Base-by-base conservation (phyloP, 768 basidiomycete species). In the Coprinopsis marcescibilis region DNA sequence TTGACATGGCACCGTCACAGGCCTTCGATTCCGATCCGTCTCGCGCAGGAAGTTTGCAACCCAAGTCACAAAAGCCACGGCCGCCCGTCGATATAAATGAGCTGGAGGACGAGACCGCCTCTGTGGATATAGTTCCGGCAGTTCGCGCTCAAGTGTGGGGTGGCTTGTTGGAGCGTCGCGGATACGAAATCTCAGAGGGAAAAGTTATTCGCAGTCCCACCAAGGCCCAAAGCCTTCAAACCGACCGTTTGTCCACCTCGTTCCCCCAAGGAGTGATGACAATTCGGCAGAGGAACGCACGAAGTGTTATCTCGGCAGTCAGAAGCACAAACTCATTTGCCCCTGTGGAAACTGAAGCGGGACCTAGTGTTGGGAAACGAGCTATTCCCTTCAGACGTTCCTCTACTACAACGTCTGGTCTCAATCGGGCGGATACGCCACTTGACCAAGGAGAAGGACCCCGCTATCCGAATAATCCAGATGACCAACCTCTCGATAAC, bases 121-220 rank as follows among this genome's bases (percentile, higher is more conserved):
- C 73, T 14, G 67, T 78, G 10, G 77, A 71, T 43, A 80, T 81
- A n/a, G 65, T 79, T 1, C 82, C 82, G 0, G 70, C 71, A 0
- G 70, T 80, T 2, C 83, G 81, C 1, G 69, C 84, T 33, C 78
- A 81, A 48, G 71, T 89, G 6, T 89, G 87, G 87, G 71, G 76
- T 41, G 74, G 74, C 51, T 77, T 89, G 20, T 73, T 89, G 23
- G 73, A 76, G 46, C 67, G 75, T 21, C 76, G 86, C 7, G 87
- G 86, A 8, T 86, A 82, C 60, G 74, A 80, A 52, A 62, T 86
- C 45, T 63, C 73, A 15, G 70, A 68, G 17, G 78, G 80, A 7
- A 72, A 76, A 52, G 72, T 89, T 40, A 59, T 84, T 4, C 74
- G 78, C 19, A 84, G 79, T 49, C 81, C 83, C 1, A 71, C 74